These are phyloP conservation scores for Ceratocystis diversiconidia DNA, from an alignment of 2,329 filamentous ascomycete species.

Conservation along the genomic window DNA sequence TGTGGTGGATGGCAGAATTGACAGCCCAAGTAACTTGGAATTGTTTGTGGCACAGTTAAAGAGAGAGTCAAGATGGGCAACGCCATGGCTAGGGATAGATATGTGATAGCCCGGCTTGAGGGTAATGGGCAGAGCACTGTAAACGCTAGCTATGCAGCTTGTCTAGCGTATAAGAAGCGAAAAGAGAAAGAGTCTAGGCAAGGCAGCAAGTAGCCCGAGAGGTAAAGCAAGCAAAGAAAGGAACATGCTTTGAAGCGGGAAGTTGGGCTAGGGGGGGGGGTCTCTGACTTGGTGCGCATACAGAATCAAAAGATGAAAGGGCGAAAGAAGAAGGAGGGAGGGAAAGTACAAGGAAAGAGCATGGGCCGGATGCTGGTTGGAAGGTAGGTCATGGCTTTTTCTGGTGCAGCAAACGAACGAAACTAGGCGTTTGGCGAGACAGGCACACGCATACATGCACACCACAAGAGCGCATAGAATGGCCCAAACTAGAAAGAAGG, in stretches of 20 bases:
- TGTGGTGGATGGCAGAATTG: neutral
- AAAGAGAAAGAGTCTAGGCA: neutral
- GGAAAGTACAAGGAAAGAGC: neutral
- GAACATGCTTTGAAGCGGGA: neutral
- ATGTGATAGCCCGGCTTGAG: neutral
- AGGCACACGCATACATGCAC: neutral
- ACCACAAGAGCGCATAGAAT: neutral
- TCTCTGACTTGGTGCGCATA: neutral
- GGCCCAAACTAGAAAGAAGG: neutral
- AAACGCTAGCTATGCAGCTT: neutral
- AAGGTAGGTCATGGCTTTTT: neutral
- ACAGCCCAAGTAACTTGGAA: neutral
- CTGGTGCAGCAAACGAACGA: slow-evolving; percentile 5
- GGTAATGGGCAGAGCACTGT: neutral
- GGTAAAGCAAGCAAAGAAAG: neutral
- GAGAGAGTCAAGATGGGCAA: neutral
- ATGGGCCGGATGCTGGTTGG: neutral
- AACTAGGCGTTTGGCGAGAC: neutral
- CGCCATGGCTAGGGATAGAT: too few relatives aligned
- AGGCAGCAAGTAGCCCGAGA: neutral
- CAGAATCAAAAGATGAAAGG: neutral
- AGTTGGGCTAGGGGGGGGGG: neutral
- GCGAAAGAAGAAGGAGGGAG: neutral
- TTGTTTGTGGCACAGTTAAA: neutral
- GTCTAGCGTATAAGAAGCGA: too few relatives aligned